Evolutionary conservation across 2,329 filamentous ascomycete species (phyloP), one percentile per base, ranked within the genome.

Genomic region (Setomelanomma holmii): DNA sequence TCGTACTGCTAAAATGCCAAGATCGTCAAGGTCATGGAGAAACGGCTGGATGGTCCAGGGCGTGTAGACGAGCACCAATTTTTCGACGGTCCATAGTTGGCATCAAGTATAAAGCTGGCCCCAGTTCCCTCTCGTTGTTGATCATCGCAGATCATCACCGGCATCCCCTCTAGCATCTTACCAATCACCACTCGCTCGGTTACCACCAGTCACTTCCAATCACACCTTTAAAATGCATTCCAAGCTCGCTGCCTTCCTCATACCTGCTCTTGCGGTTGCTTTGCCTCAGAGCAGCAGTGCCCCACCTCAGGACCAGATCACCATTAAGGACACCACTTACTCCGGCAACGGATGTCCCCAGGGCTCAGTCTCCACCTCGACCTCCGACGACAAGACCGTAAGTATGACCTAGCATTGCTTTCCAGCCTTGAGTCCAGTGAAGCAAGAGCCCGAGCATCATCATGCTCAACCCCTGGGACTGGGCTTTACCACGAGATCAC

Each of bases 321-420:
- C 64, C 40, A 72, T 73, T 41, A 23, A 66, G 17, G 64, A 66
- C 52, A 66, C 53, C 48, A 48, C 63, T 36, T 73, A 73, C 61
- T 69, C 66, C 21, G 70, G 70, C 24, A 73, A 68, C 42, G 70
- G 70, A 16, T 73, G 69, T 45, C 70, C 69, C 36, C 70, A 73
- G 49, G 70, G 69, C 33, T 67, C 68, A 38, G 68, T 73, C 16
- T 71, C 68, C 0, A 69, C 66, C 34, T 67, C 55, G 42, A 68
- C 62, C 21, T 71, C 69, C 2, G 52, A 58, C 6, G 69, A 72
- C 56, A 69, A 69, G 61, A 72, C 69, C 21, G 69, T 72, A 53
- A 62, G 66, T 58, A 30, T 21, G 0, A 27, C 23, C 40, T 6
- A 40, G 23, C 23, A 24, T 33, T 17, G 12, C 27, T 7, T 19